phyloP scores from a whole-genome alignment of 2,329 filamentous ascomycete genomes.

The Magnaporthales sp. region DNA sequence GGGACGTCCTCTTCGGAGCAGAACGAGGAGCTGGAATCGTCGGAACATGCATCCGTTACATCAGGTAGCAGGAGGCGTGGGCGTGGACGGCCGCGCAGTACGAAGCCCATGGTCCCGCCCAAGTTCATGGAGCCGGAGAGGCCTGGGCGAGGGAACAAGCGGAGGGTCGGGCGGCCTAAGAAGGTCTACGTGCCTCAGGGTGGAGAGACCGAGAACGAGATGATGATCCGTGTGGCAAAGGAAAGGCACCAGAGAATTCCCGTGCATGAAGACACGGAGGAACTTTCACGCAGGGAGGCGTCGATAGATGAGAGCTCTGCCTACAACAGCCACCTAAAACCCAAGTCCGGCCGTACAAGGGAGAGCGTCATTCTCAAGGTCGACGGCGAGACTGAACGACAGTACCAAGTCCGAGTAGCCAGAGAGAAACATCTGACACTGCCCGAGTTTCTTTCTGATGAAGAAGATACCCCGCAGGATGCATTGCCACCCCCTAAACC shows the following conservation, averaged over 20 bases:
- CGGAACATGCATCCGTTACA: neutral
- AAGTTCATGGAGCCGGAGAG: neutral
- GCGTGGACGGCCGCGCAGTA: constrained; percentile 1
- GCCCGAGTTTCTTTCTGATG: constrained; percentile 11
- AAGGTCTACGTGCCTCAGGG: constrained; percentile 28
- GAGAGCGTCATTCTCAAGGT: neutral
- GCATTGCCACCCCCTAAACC: neutral
- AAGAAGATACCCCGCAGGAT: constrained; percentile 4
- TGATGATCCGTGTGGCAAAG: constrained; percentile 36
- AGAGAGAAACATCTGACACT: constrained; percentile 21
- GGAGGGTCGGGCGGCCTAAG: constrained; percentile 28
- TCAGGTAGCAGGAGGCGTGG: neutral
- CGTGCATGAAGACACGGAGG: constrained; percentile 4
- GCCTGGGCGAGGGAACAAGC: neutral
- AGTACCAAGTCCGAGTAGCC: constrained; percentile 39
- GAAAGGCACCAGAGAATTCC: constrained; percentile 18
- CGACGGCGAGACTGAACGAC: constrained; percentile 33
- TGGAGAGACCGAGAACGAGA: constrained; percentile 38
- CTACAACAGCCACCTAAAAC: neutral
- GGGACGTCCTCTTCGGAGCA: constrained; percentile 20
- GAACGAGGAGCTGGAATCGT: constrained; percentile 5
- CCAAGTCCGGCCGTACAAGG: neutral
- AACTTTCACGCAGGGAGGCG: constrained; percentile 5
- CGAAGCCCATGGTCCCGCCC: neutral
- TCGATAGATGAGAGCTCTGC: constrained; percentile 3